Base-by-base conservation (phyloP, 2,329 filamentous ascomycete genomes). In the Pseudopithomyces maydicus region DNA sequence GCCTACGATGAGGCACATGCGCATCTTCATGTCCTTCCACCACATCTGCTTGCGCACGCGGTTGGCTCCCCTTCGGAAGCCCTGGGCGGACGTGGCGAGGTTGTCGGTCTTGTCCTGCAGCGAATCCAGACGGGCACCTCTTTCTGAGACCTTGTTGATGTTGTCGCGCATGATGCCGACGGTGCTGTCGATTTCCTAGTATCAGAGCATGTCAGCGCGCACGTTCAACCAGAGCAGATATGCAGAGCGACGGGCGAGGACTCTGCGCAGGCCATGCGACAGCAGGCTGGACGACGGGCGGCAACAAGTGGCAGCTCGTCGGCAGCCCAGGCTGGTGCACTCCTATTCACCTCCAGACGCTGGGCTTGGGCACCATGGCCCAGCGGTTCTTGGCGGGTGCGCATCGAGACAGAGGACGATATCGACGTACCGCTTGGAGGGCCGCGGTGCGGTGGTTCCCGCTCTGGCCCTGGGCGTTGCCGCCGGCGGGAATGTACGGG, bases 21-120 rank as follows among this genome's bases (percentile, higher is more conserved):
- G 89, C 95, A 99, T 99, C 88, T 98, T 98, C 92, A 97, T 96
- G 75, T 98, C 94, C 86, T 98, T 98, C 94, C 93, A 98, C 94
- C 94, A 98, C 94, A 98, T 98, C 80, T 96, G 89, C 79, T 82
- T 82, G 78, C 95, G 88, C 69, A 99, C 94, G 71, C 92, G 85
- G 84, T 98, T 99, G 79, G 96, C 95, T 64, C 95, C 94, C 67
- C 93, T 89, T 72, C 93, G 91, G 86, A 99, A 99, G 62, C 92
- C 92, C 78, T 97, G 92, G 57, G 95, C 94, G 35, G 93, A 97
- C 62, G 89, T 87, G 58, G 93, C 93, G 67, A 99, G 85, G 80
- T 96, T 96, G 81, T 97, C 80, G 65, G 91, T 97, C 85, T 97
- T 96, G 78, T 95, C 90, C 81, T 96, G 91, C 60, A 97, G 87